Conservation (phyloP, 768 basidiomycete species). For the Lactarius hengduanensis region DNA sequence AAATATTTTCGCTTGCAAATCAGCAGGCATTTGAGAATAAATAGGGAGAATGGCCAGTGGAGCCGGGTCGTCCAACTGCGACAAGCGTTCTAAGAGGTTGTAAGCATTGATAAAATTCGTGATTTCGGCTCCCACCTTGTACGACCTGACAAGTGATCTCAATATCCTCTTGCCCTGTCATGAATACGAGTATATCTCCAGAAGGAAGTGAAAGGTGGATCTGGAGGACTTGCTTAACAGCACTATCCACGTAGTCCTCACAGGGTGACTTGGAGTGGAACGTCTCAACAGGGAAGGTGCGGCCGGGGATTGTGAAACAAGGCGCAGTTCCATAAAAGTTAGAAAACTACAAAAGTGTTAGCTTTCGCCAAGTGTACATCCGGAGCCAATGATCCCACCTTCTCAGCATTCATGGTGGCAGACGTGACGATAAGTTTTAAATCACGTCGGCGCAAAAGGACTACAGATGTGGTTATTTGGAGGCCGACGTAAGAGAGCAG, state of each 20-base stretch:
- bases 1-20: slow-evolving; percentile 97
- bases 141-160: slow-evolving; percentile 95
- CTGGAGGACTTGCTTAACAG: slow-evolving; percentile 96
- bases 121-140: slow-evolving; percentile 55
- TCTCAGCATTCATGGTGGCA: slow-evolving; percentile 99
- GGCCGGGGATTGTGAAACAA: slow-evolving; percentile 87
- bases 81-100: slow-evolving; percentile 70
- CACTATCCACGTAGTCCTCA: slow-evolving; percentile 97
- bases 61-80: slow-evolving; percentile 87
- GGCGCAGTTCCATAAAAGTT: slow-evolving; percentile 94
- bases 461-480: slow-evolving; percentile 39
- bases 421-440: slow-evolving; percentile 97
- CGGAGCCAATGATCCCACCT: slow-evolving; percentile 48
- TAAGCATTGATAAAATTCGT: slow-evolving; percentile 8
- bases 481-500: background rate
- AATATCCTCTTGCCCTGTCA: slow-evolving; percentile 99
- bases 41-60: slow-evolving; percentile 92
- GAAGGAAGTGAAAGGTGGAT: slow-evolving; percentile 92
- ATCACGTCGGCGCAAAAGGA: slow-evolving; percentile 82
- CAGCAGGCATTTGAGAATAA: slow-evolving; percentile 99
- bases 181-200: slow-evolving; percentile 96
- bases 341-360: slow-evolving; percentile 71
- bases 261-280: slow-evolving; percentile 97
- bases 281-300: slow-evolving; percentile 97
- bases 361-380: background rate